Evolutionary conservation across 768 basidiomycete genomes (phyloP).

Genomic region (Leucocoprinus sp.): DNA sequence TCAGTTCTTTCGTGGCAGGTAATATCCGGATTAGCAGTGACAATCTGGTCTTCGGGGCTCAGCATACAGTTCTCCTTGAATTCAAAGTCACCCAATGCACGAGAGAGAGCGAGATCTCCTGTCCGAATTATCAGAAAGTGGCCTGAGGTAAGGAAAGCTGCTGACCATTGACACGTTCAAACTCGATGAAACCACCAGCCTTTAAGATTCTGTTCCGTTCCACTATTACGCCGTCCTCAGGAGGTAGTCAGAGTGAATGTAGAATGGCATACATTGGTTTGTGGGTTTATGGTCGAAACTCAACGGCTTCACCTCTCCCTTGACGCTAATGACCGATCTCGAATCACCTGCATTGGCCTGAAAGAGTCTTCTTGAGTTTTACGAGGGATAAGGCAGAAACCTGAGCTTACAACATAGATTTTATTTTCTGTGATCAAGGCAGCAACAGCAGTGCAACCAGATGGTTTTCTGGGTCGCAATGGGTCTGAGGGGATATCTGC

Average conservation of each 20-base stretch:
- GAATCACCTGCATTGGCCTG: slow-evolving; percentile 99
- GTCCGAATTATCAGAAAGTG: slow-evolving; percentile 9
- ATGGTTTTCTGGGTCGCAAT: slow-evolving; percentile 81
- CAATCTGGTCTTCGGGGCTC: slow-evolving; percentile 83
- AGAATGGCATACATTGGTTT: slow-evolving; percentile 54
- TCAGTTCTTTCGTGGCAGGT: slow-evolving; percentile 70
- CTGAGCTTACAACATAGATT: slow-evolving; percentile 64
- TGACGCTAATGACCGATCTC: slow-evolving; percentile 75
- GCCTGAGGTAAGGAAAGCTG: slow-evolving; percentile 8
- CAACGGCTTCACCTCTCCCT: slow-evolving; percentile 80
- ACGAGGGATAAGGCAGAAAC: slow-evolving; percentile 4
- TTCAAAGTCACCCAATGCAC: slow-evolving; percentile 96
- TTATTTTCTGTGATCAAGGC: slow-evolving; percentile 76
- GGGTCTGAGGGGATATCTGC: slow-evolving; percentile 49
- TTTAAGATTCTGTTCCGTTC: slow-evolving; percentile 81
- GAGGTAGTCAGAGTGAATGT: neutral
- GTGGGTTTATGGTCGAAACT: slow-evolving; percentile 96
- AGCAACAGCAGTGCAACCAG: slow-evolving; percentile 93
- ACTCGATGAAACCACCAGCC: slow-evolving; percentile 95
- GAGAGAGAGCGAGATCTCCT: slow-evolving; percentile 94
- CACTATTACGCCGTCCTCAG: slow-evolving; percentile 29
- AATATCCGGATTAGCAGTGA: slow-evolving; percentile 92
- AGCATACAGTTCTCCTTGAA: slow-evolving; percentile 91
- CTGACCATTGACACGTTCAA: slow-evolving; percentile 91
- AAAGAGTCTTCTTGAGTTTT: slow-evolving; percentile 9